A percentile compares a stretch with the other conserved stretches of the same genome.
Conservation (phyloP, 164 flowering plant species). For the Dillenia turbinata region DNA sequence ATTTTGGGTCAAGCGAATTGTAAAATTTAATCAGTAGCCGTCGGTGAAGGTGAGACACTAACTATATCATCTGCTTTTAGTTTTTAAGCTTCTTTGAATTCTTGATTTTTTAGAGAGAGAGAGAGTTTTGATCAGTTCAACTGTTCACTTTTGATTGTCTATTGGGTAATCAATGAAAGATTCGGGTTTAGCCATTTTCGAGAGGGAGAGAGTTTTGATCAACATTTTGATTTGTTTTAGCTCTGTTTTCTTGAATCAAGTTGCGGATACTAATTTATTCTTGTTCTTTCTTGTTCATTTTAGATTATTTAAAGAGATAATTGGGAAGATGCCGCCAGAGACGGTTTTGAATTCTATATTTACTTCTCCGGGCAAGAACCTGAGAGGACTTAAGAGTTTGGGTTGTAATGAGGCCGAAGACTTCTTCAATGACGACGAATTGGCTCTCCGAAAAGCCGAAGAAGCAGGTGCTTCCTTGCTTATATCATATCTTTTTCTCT, state of each 20-base stretch:
- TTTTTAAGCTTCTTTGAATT: too few species aligned
- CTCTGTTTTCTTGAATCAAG: not conserved
- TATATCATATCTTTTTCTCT: not conserved
- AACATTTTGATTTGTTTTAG: not conserved
- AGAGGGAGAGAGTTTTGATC: not conserved
- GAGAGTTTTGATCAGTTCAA: too few species aligned
- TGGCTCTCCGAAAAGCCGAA: constrained; percentile 58
- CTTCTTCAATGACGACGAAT: constrained; percentile 41
- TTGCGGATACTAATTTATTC: not conserved
- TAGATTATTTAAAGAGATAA: not conserved
- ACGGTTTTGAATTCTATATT: constrained; percentile 8
- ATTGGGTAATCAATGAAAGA: too few species aligned
- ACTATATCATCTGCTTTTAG: too few species aligned
- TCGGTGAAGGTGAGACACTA: too few species aligned
- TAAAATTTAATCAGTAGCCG: not conserved
- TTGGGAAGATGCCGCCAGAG: constrained; percentile 27
- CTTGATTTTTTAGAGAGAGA: too few species aligned
- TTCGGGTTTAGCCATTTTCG: too few species aligned
- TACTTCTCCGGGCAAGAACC: constrained; percentile 40
- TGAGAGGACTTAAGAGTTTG: constrained; percentile 44
- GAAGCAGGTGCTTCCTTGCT: constrained; percentile 37
- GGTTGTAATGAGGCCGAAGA: constrained; percentile 26
- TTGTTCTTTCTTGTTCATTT: too few species aligned
- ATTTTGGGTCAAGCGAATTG: not conserved
- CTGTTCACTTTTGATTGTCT: too few species aligned